A percentile compares a stretch with the other conserved stretches of the same genome.
Evolutionary conservation across 148 eudicot species (phyloP).

Genomic region (Vaccinium vitisidaea): DNA sequence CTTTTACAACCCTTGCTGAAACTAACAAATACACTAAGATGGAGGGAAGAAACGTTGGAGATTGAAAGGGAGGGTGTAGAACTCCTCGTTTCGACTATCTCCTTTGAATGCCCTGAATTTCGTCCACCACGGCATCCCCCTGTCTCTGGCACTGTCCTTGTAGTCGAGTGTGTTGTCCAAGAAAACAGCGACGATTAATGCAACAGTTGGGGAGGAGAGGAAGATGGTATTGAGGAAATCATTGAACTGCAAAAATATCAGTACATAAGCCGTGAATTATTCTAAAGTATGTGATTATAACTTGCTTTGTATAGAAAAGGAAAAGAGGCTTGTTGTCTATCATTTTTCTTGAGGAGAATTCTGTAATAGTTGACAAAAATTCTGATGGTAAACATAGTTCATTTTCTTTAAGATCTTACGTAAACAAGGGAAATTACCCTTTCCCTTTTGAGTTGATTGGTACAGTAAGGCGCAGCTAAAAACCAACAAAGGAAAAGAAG

Average conservation of each 20-base stretch:
- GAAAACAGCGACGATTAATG: conserved; percentile 71
- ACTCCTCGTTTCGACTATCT: conserved; percentile 89
- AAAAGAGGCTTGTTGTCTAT: neutral
- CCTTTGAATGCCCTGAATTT: conserved; percentile 94
- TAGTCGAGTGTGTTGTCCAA: conserved; percentile 94
- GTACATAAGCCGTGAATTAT: neutral
- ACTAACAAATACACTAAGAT: conserved; percentile 40
- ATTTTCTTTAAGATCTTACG: neutral
- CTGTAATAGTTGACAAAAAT: neutral
- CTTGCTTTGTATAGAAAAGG: neutral
- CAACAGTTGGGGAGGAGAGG: conserved; percentile 88
- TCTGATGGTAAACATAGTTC: neutral
- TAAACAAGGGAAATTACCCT: neutral
- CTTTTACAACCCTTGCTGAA: neutral
- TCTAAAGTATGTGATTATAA: neutral
- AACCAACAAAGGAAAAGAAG: no score
- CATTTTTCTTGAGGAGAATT: neutral
- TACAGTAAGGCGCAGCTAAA: no score
- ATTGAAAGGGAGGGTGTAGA: conserved; percentile 94
- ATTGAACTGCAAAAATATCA: conserved; percentile 64
- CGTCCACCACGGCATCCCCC: conserved; percentile 99
- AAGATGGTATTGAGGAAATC: conserved; percentile 89
- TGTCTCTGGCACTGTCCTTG: conserved; percentile 83
- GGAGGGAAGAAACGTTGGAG: conserved; percentile 97
- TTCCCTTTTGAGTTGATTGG: no score